Percentiles rank a stretch among this genome's conserved stretches.
Evolutionary conservation across 2,329 filamentous ascomycete species (phyloP).

Genomic region (Sclerotinia minor): DNA sequence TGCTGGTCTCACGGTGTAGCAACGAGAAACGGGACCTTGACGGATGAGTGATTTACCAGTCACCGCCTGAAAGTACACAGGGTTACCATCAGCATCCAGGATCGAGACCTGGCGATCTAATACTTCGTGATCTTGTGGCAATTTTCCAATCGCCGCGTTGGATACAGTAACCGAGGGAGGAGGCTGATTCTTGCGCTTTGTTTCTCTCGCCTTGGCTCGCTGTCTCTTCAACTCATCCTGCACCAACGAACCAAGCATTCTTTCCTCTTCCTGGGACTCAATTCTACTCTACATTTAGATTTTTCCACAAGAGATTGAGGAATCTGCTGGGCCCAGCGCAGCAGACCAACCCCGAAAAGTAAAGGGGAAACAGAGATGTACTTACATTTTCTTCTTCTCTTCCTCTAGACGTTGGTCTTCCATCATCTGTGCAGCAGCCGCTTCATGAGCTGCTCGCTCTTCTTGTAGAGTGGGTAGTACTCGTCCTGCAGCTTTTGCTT

Average conservation of each 20-base stretch:
- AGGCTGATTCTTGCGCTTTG: constrained; percentile 59
- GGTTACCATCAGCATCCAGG: constrained; percentile 63
- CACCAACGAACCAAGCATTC: constrained; percentile 68
- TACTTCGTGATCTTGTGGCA: constrained; percentile 40
- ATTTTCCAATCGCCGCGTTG: constrained; percentile 32
- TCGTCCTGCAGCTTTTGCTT: constrained; percentile 70
- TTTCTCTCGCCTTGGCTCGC: constrained; percentile 62
- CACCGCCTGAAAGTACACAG: constrained; percentile 68
- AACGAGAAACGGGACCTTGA: constrained; percentile 64
- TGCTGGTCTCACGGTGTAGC: constrained; percentile 72
- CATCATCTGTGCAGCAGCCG: constrained; percentile 62
- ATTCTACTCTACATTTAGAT: constrained; percentile 14
- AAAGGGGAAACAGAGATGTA: neutral
- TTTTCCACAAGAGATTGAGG: neutral
- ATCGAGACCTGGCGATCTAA: constrained; percentile 66
- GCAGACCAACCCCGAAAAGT: neutral
- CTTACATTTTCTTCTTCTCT: constrained; percentile 45
- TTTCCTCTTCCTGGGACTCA: constrained; percentile 44
- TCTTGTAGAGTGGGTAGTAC: constrained; percentile 85
- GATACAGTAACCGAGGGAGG: constrained; percentile 34
- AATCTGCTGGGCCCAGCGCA: neutral
- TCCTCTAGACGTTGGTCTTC: constrained; percentile 50
- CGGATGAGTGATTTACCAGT: constrained; percentile 67
- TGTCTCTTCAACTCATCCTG: constrained; percentile 71
- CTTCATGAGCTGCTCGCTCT: constrained; percentile 81